These are phyloP conservation scores for Eimeria nieschulzi DNA, from an alignment of 169 alveolate genomes.

Conservation along the genomic window DNA sequence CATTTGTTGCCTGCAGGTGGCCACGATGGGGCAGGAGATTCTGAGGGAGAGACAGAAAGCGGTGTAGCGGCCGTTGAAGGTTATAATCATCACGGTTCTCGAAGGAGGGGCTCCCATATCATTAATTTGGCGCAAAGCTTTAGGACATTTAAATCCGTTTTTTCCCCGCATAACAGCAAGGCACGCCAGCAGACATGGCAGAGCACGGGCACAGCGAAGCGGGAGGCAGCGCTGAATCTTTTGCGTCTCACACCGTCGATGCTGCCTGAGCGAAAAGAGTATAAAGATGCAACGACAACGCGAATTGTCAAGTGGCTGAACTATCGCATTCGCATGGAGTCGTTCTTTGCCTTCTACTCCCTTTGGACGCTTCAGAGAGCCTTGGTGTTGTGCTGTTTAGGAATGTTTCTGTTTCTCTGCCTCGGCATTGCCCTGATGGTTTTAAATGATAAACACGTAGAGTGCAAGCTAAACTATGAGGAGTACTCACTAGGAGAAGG, in stretches of 20 bases:
- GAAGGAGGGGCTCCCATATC: background rate
- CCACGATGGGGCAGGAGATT: no score
- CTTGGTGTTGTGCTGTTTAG: conserved; percentile 9
- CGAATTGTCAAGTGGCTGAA: background rate
- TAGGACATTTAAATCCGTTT: background rate
- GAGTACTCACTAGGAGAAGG: conserved; percentile 15
- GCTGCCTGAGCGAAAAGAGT: background rate
- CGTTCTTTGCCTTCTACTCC: background rate
- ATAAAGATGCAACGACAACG: background rate
- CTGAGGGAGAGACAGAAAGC: no score
- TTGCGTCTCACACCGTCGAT: background rate
- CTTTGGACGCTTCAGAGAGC: conserved; percentile 4
- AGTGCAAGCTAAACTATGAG: conserved; percentile 48
- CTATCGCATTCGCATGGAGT: background rate
- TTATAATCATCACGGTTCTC: no score
- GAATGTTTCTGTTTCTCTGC: background rate
- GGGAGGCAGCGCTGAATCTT: background rate
- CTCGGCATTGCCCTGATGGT: conserved; percentile 13
- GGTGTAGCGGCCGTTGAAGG: no score
- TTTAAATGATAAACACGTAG: conserved; percentile 14
- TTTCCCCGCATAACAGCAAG: background rate
- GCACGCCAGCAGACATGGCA: background rate
- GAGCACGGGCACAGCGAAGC: background rate
- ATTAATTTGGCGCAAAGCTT: background rate
- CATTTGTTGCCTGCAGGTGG: no score